Evolutionary conservation across 169 alveolate genomes (phyloP).

Genomic region (Plasmodium malariae): DNA sequence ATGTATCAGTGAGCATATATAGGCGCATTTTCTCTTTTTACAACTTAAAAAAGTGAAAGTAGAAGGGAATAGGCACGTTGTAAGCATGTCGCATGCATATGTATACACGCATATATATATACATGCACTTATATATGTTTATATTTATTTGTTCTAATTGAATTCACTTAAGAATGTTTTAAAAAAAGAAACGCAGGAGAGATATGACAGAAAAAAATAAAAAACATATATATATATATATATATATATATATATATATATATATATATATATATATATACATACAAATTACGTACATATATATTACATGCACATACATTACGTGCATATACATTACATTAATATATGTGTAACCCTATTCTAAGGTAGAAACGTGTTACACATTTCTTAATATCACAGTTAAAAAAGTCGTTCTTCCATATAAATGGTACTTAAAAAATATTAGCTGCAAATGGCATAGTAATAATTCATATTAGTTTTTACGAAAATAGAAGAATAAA

Average conservation of each 20-base stretch:
- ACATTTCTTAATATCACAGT: constrained; percentile 20
- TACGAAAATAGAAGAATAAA: background rate
- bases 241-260: background rate
- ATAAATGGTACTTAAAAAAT: constrained; percentile 26
- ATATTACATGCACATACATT: too few relatives aligned
- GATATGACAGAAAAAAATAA: background rate
- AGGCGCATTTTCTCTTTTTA: constrained; percentile 6
- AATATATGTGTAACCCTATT: background rate
- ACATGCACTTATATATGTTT: background rate
- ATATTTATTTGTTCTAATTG: background rate
- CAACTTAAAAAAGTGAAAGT: too few relatives aligned
- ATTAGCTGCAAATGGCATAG: background rate
- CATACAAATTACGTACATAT: too few relatives aligned
- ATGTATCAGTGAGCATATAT: background rate
- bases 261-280: constrained; percentile 10
- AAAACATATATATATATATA: background rate
- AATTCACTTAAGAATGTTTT: background rate
- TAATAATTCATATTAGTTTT: constrained; percentile 14
- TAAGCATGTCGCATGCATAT: background rate
- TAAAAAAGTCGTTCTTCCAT: constrained; percentile 1
- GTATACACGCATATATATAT: background rate
- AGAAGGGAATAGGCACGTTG: too few relatives aligned
- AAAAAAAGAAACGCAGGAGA: background rate
- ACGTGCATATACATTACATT: too few relatives aligned
- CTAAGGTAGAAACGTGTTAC: constrained; percentile 2